Base-by-base conservation (phyloP, 352 stramenopile species). In the Phytophthora parvispora region DNA sequence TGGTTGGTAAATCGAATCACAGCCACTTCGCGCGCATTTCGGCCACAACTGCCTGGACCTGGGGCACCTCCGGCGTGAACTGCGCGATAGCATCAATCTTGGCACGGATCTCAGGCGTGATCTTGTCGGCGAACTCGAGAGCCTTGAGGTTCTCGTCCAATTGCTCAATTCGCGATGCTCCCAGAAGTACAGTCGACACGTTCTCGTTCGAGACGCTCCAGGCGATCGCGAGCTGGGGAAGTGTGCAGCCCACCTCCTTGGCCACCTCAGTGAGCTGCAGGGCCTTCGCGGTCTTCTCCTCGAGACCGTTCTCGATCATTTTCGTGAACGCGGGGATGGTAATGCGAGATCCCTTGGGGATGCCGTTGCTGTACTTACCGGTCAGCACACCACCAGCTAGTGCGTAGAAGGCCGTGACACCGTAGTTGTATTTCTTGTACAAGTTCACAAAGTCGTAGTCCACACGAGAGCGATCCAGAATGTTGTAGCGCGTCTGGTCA, bases 121-220 rank as follows among this genome's bases (percentile, higher is more conserved):
- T 82, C 79, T 94, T 93, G 67, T 83, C 71, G 16, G 79, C 57
- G 22, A 91, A 87, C 48, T 77, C 72, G 29, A 92, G 53, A 16
- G 87, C 81, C 67, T 88, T 87, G 32, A 95, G 56, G 67, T 95
- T 95, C 52, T 94, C 86, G 25, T 95, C 82, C 5, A 94, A 72
- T 59, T 94, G 87, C 34, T 80, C 61, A 28, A 87, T 75, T 27
- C 82, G 90, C 20, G 81, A 90, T 5, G 85, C 81, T 10, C 85
- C 85, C 12, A 89, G 71, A 22, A 93, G 74, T 28, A 92, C 85
- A 15, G 78, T 90, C 51, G 77, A 86, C 29, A 93, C 84, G 57
- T 93, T 79, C 16, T 67, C 59, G 69, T 91, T 92, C 29, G 79
- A 54, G 2, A 72, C 73, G 4, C 69, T 74, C 84, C 84, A 93